Evolutionary conservation across 768 basidiomycete species (phyloP).

Genomic region (Gloeostereum incarnatum): DNA sequence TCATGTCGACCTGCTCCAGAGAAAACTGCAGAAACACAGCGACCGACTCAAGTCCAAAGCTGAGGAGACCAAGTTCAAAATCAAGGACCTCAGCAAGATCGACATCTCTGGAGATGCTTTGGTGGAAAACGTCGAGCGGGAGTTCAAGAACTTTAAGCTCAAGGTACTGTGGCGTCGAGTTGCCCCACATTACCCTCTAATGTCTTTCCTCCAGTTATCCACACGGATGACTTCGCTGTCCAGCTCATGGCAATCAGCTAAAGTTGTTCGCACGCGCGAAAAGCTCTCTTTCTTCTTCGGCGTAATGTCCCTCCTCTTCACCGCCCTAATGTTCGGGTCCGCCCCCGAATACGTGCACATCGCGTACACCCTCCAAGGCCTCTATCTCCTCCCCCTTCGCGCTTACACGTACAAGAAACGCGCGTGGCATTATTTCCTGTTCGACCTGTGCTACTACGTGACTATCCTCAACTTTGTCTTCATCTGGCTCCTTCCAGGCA

Average conservation of each 20-base stretch:
- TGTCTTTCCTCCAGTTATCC: slow-evolving; percentile 46
- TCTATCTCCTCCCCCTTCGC: slow-evolving; percentile 77
- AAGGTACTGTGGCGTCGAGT: slow-evolving; percentile 40
- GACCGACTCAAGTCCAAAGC: slow-evolving; percentile 77
- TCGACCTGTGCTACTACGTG: slow-evolving; percentile 89
- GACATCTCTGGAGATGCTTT: slow-evolving; percentile 54
- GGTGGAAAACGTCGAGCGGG: slow-evolving; percentile 75
- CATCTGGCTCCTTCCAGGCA: slow-evolving; percentile 83
- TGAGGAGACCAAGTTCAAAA: slow-evolving; percentile 64
- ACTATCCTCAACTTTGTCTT: slow-evolving; percentile 88
- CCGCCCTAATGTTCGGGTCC: slow-evolving; percentile 82
- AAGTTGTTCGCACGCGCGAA: slow-evolving; percentile 74
- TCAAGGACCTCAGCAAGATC: slow-evolving; percentile 33
- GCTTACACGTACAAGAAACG: slow-evolving; percentile 86
- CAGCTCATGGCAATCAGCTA: slow-evolving; percentile 87
- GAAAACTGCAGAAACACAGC: slow-evolving; percentile 80
- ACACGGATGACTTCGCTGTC: slow-evolving; percentile 70
- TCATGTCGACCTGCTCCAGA: slow-evolving; percentile 72
- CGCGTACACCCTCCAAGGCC: slow-evolving; percentile 69
- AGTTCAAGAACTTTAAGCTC: slow-evolving; percentile 78
- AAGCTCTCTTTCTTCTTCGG: slow-evolving; percentile 91
- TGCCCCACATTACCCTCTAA: neutral
- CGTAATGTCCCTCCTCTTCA: slow-evolving; percentile 81
- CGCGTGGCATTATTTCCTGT: slow-evolving; percentile 90
- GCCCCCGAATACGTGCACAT: slow-evolving; percentile 89